Evolutionary conservation across 164 flowering plant genomes (phyloP), one percentile per base, ranked within the genome.

Genomic region (Stephania cephalantha): DNA sequence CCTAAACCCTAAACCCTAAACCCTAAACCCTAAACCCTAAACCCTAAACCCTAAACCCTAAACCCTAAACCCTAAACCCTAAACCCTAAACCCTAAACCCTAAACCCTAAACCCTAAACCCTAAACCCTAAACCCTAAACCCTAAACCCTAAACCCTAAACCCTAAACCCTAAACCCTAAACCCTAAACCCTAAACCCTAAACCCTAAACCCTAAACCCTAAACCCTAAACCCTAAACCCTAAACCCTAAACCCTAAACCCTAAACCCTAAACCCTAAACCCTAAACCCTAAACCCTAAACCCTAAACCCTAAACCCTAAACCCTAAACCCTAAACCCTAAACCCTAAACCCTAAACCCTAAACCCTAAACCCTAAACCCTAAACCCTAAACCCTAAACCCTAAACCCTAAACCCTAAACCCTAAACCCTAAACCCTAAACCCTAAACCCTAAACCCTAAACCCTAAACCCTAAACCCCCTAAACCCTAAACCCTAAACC

Each of bases 361-460:
- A 67, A 77, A 72, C 75, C 75, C 75, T 66, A 53, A 53, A 53
- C 61, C 61, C 61, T 53, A 53, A 53, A 52, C 58, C 58, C 58
- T 52, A 77, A 77, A 77, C 75, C 75, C 71, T 72, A 77, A 77
- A 72, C 79, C 79, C 76, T 67, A 66, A 74, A 74, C 75, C 75
- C 74, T 70, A 77, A 77, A 77, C 71, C 79, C 79, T 72, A 77
- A 77, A 77, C 79, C 75, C 75, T 77, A 77, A 77, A 77, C 79
- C 75, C 75, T 77, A 77, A 77, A 77, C 79, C 79, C 75, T 73
- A 77, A 77, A 77, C 79, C 79, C 75, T 72, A 76, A 77, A 71
- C 79, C 79, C 75, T 71, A 77, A 77, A 72, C 79, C 75, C 75
- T 65, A n/a, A 77, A 65, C 15, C 79, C 70, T 12, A 1, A 77